A percentile compares a stretch with the other conserved stretches of the same genome.
Conservation (phyloP, 257 asterid genomes). For the Ophiorrhiza pumila region DNA sequence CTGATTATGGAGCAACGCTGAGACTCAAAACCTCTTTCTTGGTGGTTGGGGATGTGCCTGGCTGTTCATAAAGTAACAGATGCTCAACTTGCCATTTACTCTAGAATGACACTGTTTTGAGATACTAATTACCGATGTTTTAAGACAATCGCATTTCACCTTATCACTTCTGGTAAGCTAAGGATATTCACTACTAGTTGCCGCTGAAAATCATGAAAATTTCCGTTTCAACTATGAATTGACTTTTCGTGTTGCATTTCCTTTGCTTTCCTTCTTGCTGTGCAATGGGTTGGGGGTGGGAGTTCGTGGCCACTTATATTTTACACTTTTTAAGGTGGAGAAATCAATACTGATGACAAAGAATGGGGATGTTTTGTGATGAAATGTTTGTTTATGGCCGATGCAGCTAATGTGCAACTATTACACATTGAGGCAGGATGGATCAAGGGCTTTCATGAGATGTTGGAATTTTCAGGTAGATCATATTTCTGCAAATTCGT, state of each 20-base stretch:
- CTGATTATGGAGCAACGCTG: not conserved
- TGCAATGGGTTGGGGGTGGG: too few species aligned
- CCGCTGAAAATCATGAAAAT: not conserved
- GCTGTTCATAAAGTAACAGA: not conserved
- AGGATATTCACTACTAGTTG: not conserved
- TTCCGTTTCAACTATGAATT: not conserved
- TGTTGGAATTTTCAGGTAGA: conserved; percentile 84
- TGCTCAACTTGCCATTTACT: not conserved
- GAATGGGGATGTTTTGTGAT: not conserved
- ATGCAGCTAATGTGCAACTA: conserved; percentile 93
- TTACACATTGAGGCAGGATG: conserved; percentile 93
- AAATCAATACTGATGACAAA: not conserved
- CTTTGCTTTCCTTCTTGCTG: not conserved
- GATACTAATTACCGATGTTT: not conserved
- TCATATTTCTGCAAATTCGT: not conserved
- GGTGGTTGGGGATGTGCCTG: not conserved
- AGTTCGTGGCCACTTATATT: not conserved
- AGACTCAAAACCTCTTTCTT: not conserved
- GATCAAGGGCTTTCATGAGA: conserved; percentile 79
- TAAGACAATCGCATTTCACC: not conserved
- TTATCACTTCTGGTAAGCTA: not conserved
- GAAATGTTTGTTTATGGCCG: not conserved
- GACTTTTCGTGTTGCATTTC: not conserved
- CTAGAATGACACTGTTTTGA: not conserved
- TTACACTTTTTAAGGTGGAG: not conserved